phyloP scores from a whole-genome alignment of 2,329 filamentous ascomycete species.

The Talaromyces sp. region DNA sequence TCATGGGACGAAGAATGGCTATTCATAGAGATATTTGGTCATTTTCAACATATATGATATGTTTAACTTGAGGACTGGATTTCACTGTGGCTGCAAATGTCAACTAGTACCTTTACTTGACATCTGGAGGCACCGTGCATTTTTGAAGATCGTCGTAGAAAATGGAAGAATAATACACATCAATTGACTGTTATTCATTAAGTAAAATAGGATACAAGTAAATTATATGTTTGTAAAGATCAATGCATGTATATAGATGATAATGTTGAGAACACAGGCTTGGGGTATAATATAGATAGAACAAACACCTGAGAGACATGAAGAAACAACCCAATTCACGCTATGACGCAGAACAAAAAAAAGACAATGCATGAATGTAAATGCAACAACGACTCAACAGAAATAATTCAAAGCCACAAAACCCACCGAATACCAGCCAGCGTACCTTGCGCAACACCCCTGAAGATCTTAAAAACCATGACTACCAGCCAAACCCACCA shows the following conservation, averaged over 20 bases:
- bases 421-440: constrained; percentile 67
- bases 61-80: too few species aligned
- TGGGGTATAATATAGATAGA: not conserved
- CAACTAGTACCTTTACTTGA: too few species aligned
- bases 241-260: not conserved
- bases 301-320: not conserved
- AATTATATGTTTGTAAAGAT: too few species aligned
- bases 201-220: too few species aligned
- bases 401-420: constrained; percentile 61
- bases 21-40: too few species aligned
- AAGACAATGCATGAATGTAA: not conserved
- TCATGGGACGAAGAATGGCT: too few species aligned
- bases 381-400: not conserved
- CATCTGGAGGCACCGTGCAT: too few species aligned
- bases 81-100: too few species aligned
- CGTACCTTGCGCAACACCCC: constrained; percentile 56
- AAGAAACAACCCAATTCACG: not conserved
- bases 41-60: too few species aligned
- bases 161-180: too few species aligned
- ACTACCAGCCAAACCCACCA: constrained; percentile 94
- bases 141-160: too few species aligned
- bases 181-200: too few species aligned
- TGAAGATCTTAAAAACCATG: constrained; percentile 62
- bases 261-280: not conserved
- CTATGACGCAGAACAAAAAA: not conserved